Evolutionary conservation across 2,329 filamentous ascomycete genomes (phyloP).

Genomic region (Trichoderma atrobrunneum): DNA sequence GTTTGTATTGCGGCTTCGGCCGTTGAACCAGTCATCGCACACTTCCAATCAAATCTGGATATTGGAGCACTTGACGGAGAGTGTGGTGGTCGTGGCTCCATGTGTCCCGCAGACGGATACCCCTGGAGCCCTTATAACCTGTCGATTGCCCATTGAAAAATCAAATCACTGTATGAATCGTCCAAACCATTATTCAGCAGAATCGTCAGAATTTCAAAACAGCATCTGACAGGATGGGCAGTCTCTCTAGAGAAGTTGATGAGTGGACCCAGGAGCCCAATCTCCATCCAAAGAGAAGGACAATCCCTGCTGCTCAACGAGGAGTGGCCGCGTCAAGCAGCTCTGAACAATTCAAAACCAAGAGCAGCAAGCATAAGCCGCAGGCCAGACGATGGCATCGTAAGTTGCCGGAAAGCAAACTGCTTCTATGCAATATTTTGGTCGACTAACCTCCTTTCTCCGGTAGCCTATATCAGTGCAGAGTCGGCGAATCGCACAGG

Average conservation of each 20-base stretch:
- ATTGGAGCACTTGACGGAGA: not conserved
- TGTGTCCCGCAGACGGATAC: not conserved
- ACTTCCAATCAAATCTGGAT: not conserved
- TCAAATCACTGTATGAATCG: not conserved
- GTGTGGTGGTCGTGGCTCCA: no score
- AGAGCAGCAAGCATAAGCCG: slow-evolving; percentile 1
- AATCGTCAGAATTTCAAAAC: not conserved
- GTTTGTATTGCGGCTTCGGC: not conserved
- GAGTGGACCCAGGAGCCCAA: not conserved
- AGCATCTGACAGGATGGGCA: slow-evolving; percentile 1
- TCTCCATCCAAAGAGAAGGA: slow-evolving; percentile 1
- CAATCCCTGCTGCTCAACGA: not conserved
- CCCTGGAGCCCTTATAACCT: not conserved
- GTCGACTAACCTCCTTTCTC: not conserved
- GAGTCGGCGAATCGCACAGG: not conserved
- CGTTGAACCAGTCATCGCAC: not conserved
- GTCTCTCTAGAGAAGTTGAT: not conserved
- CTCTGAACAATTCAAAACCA: slow-evolving; percentile 10
- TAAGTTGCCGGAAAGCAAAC: not conserved
- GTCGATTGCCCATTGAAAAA: no score
- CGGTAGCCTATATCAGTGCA: slow-evolving; percentile 3
- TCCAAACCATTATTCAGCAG: not conserved
- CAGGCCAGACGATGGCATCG: slow-evolving; percentile 7
- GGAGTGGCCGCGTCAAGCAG: not conserved
- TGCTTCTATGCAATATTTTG: no score